Conservation (phyloP, 2,329 filamentous ascomycete genomes). For the Phoma sp. region DNA sequence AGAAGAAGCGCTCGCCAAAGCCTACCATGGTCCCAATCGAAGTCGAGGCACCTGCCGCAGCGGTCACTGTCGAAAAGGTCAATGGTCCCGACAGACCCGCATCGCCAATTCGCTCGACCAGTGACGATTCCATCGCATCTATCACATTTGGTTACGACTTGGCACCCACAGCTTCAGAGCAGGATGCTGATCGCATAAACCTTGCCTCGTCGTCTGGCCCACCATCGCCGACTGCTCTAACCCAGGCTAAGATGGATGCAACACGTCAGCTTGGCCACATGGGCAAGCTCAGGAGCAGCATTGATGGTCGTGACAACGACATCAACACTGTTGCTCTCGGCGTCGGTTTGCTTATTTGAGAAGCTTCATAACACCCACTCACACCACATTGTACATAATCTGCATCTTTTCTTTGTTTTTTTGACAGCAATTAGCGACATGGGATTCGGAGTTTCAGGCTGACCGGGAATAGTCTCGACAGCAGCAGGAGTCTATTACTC, state of each 20-base stretch:
- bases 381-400: background rate
- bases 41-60: conserved; percentile 4
- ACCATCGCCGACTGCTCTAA: conserved; percentile 30
- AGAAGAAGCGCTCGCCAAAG: conserved; percentile 22
- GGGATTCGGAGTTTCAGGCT: conserved; percentile 6
- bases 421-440: conserved; percentile 16
- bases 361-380: background rate
- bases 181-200: conserved; percentile 27
- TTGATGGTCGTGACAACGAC: conserved; percentile 21
- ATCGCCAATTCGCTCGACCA: conserved; percentile 37
- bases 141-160: conserved; percentile 44
- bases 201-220: conserved; percentile 31
- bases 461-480: conserved; percentile 9
- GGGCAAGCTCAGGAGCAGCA: conserved; percentile 29
- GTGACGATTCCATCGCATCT: conserved; percentile 41
- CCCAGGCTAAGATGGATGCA: conserved; percentile 32
- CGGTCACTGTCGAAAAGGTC: conserved; percentile 10
- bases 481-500: conserved; percentile 7
- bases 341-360: conserved; percentile 29
- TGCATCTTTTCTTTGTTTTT: conserved; percentile 8
- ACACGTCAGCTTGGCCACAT: conserved; percentile 24
- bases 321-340: conserved; percentile 28
- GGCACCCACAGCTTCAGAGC: conserved; percentile 31
- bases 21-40: conserved; percentile 3
- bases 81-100: conserved; percentile 24